Conservation (phyloP, 2,329 filamentous ascomycete genomes). For the Trichoderma citrinoviride region DNA sequence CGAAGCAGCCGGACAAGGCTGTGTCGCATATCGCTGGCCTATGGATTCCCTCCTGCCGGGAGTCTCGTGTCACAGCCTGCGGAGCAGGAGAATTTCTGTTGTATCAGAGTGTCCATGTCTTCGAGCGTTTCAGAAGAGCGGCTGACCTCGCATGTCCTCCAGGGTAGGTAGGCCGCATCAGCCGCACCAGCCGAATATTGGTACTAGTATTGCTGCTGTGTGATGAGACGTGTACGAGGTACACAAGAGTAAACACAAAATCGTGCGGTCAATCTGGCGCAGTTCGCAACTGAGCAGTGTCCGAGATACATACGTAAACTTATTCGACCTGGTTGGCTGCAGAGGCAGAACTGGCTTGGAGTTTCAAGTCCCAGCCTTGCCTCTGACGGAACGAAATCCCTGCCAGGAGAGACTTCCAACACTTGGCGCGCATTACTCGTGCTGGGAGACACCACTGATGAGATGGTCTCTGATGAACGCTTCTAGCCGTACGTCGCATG, state of each 20-base stretch:
- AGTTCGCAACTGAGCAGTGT: neutral
- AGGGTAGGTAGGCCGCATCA: neutral
- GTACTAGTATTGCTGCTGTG: neutral
- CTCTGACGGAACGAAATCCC: slow-evolving; percentile 16
- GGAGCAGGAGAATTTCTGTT: neutral
- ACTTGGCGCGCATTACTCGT: slow-evolving; percentile 19
- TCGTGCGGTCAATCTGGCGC: neutral
- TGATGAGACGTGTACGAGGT: too few relatives aligned
- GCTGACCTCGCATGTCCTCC: neutral
- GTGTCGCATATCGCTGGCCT: neutral
- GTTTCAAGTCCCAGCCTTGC: slow-evolving; percentile 14
- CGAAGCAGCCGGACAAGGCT: neutral
- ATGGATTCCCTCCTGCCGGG: neutral
- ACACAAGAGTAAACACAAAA: too few relatives aligned
- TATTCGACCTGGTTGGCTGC: slow-evolving; percentile 14
- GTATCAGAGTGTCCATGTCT: neutral
- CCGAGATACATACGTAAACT: neutral
- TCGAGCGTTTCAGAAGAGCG: neutral
- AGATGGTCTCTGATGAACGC: neutral
- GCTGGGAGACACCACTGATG: slow-evolving; percentile 2
- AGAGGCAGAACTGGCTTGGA: neutral
- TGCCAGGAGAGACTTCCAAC: slow-evolving; percentile 15
- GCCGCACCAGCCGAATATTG: neutral
- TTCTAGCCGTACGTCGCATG: neutral
- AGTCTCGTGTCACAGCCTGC: neutral